Base-by-base conservation (phyloP, 1,139 yeast genomes). In the Suhomyces anneliseae region DNA sequence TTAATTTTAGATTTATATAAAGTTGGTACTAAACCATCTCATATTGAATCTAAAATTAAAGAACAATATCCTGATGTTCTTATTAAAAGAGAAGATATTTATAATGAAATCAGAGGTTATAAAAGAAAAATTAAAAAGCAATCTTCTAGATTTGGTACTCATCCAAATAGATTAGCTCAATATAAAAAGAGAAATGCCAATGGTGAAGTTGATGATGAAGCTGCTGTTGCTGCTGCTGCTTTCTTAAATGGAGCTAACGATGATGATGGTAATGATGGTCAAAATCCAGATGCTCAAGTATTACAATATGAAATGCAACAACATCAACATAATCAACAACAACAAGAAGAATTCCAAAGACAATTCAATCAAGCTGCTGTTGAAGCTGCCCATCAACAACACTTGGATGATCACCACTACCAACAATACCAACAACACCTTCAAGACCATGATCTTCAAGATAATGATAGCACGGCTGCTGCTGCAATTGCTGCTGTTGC, bases 91-190 rank as follows among this genome's bases (percentile, higher is more conserved):
- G 83, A 79, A 58, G 84, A 79, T 59, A 79, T 79, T 47, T 79
- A 79, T 59, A 79, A 79, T 59, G 84, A 79, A 59, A 79, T 79
- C 54, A 64, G 84, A 49, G 82, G 82, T n/a, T 76, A 78, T 62
- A 79, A 79, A 61, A 70, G 82, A 48, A 79, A 79, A 53, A 63
- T 79, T 55, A 75, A 74, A 65, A 71, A 73, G 55, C 79, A 70
- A 54, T 65, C 60, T 38, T 36, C 53, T 48, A 34, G 54, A 46
- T 47, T 40, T 26, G 48, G 44, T 9, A 37, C 51, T 38, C 50
- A 50, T 36, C 52, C 54, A 29, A 44, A 44, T 37, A 49, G 53
- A 19, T 42, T 47, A 33, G 45, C 45, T 24, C 54, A 45, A 29
- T 51, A 45, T 58, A 53, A 61, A 60, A 56, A 61, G 51, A 59